A percentile compares a stretch with the other conserved stretches of the same genome.
phyloP scores from a whole-genome alignment of 108 stramenopile species.

The Cylindrotheca fusiformis region DNA sequence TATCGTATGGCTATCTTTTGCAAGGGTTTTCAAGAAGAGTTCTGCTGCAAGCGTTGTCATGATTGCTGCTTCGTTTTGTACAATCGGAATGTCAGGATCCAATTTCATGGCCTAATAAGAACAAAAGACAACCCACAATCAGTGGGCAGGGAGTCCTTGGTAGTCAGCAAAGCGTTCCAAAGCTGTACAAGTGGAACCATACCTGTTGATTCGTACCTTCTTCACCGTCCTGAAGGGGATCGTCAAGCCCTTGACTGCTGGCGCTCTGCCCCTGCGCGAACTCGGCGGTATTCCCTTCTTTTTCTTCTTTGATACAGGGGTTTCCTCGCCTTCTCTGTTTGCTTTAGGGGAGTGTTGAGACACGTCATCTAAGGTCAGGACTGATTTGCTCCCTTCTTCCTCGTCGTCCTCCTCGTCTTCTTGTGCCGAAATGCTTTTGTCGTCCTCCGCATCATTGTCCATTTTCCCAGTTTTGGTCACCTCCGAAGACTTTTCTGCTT shows the following conservation, averaged over 20 bases:
- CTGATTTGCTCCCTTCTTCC: constrained; percentile 6
- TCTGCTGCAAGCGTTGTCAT: constrained; percentile 73
- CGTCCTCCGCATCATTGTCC: constrained; percentile 12
- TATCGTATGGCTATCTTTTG: constrained; percentile 59
- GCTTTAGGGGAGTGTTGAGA: no score
- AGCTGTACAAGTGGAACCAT: background rate
- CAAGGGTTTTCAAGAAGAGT: constrained; percentile 72
- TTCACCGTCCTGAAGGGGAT: constrained; percentile 84
- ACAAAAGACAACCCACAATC: background rate
- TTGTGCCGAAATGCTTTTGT: constrained; percentile 9
- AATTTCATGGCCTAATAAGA: constrained; percentile 61
- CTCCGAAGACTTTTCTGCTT: no score
- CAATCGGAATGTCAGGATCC: constrained; percentile 76
- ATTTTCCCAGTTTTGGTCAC: background rate
- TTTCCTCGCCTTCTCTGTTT: background rate
- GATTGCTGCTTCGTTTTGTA: constrained; percentile 87
- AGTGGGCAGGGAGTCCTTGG: background rate
- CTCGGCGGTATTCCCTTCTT: constrained; percentile 22
- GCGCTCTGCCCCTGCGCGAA: constrained; percentile 39
- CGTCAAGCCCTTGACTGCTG: constrained; percentile 66
- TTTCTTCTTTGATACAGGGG: constrained; percentile 21
- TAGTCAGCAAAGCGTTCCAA: background rate
- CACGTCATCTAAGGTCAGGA: constrained; percentile 9
- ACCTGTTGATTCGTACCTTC: constrained; percentile 41
- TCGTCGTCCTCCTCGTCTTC: constrained; percentile 29